phyloP scores from a whole-genome alignment of 805 yeast species.

The Candida maris region DNA sequence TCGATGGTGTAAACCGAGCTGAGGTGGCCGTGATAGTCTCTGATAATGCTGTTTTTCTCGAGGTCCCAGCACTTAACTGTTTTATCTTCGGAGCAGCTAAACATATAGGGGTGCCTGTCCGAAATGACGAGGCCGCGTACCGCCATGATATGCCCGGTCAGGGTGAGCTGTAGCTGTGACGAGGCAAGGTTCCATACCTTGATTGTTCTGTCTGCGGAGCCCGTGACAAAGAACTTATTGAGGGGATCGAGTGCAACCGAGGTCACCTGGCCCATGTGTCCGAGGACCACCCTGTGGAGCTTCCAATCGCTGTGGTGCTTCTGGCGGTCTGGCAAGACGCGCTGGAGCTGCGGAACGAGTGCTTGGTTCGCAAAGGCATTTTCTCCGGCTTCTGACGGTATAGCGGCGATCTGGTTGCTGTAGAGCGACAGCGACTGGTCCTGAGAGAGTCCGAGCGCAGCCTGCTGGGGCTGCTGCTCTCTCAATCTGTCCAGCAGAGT shows the following conservation, averaged over 20 bases:
- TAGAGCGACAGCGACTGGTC: conserved; percentile 14
- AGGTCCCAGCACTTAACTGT: conserved; percentile 94
- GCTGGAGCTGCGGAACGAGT: conserved; percentile 20
- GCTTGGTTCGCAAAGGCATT: conserved; percentile 23
- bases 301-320: conserved; percentile 63
- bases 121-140: conserved; percentile 77
- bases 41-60: conserved; percentile 72
- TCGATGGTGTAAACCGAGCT: conserved; percentile 84
- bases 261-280: conserved; percentile 92
- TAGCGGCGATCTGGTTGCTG: background rate
- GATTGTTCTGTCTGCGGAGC: conserved; percentile 83
- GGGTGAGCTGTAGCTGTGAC: conserved; percentile 63
- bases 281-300: conserved; percentile 68
- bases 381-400: conserved; percentile 10
- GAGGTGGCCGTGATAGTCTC: conserved; percentile 92
- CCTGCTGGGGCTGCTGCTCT: conserved; percentile 5
- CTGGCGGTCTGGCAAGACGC: background rate
- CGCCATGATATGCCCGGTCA: conserved; percentile 90
- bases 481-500: conserved; percentile 22
- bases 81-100: conserved; percentile 91
- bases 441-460: background rate
- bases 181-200: conserved; percentile 88
- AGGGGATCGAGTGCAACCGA: conserved; percentile 80
- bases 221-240: conserved; percentile 89
- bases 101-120: conserved; percentile 77